These are phyloP conservation scores for Malassezia arunalokei DNA, from an alignment of 1,284 basidiomycete genomes.

Conservation along the genomic window DNA sequence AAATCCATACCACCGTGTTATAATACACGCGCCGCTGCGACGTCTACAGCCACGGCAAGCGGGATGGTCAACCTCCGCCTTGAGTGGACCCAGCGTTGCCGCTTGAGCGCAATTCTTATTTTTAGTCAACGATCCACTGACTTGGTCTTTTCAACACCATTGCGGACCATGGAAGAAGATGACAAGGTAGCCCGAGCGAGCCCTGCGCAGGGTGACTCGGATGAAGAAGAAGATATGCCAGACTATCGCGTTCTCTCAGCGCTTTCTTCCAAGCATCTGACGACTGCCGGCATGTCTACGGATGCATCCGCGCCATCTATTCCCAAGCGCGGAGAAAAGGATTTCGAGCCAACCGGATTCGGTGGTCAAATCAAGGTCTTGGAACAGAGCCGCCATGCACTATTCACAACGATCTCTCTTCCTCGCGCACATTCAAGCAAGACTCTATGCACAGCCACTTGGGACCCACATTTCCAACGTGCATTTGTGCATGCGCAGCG, in stretches of 20 bases:
- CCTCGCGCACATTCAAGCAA: conserved; percentile 49
- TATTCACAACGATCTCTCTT: conserved; percentile 66
- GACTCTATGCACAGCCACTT: conserved; percentile 28
- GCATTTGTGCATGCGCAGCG: conserved; percentile 29
- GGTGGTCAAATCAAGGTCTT: conserved; percentile 62
- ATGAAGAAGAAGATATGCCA: conserved; percentile 17
- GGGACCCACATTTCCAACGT: conserved; percentile 23
- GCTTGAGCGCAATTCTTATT: background rate
- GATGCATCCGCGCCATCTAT: conserved; percentile 16
- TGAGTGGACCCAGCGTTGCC: no score
- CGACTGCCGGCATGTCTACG: background rate
- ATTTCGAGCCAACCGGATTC: conserved; percentile 63
- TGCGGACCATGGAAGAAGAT: conserved; percentile 10
- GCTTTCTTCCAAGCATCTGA: conserved; percentile 1
- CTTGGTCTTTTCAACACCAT: background rate
- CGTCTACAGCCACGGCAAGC: no score
- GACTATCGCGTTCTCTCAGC: conserved; percentile 15
- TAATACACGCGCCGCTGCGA: background rate
- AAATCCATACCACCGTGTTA: background rate
- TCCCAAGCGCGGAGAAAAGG: conserved; percentile 41
- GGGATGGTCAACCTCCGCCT: no score
- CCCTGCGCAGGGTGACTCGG: background rate
- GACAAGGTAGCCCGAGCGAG: background rate
- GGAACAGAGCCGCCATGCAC: conserved; percentile 68
- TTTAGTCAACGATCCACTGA: background rate